These are phyloP conservation scores for Xylariales sp. DNA, from an alignment of 2,329 filamentous ascomycete species.

Conservation along the genomic window DNA sequence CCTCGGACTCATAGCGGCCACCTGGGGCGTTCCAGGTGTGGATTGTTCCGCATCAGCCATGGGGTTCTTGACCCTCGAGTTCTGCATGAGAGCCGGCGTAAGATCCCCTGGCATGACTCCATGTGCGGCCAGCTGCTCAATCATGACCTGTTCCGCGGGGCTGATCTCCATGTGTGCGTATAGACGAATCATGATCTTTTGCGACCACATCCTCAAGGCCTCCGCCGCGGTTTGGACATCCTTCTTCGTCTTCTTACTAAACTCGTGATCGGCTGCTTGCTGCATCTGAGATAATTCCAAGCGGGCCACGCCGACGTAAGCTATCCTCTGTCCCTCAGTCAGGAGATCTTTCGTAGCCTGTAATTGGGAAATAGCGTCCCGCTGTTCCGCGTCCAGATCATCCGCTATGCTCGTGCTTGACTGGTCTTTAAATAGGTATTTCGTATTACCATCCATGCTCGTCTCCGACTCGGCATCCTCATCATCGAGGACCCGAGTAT, in stretches of 20 bases:
- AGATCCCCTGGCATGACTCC: constrained; percentile 82
- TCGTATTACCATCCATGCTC: constrained; percentile 95
- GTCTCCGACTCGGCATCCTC: constrained; percentile 92
- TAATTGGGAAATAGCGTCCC: constrained; percentile 84
- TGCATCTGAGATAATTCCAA: constrained; percentile 76
- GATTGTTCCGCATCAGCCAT: constrained; percentile 48
- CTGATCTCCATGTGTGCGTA: constrained; percentile 98
- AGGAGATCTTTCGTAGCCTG: constrained; percentile 93
- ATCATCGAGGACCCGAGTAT: constrained; percentile 90
- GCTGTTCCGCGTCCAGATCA: constrained; percentile 70
- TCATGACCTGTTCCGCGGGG: constrained; percentile 91
- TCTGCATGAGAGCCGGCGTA: constrained; percentile 82
- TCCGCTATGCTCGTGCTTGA: constrained; percentile 55
- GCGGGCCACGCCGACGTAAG: constrained; percentile 87
- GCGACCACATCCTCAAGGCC: constrained; percentile 88
- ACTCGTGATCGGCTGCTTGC: constrained; percentile 60
- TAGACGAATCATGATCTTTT: constrained; percentile 95
- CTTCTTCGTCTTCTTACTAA: constrained; percentile 66
- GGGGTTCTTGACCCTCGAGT: constrained; percentile 88
- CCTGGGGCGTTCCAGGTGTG: constrained; percentile 18
- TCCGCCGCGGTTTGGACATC: constrained; percentile 65
- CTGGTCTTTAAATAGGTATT: constrained; percentile 84
- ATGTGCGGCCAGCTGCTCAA: constrained; percentile 91
- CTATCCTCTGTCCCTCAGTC: constrained; percentile 91
- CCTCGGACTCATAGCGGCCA: constrained; percentile 21